Evolutionary conservation across 345 rosid genomes (phyloP), one percentile per base, ranked within the genome.

Genomic region (Firmiana major): DNA sequence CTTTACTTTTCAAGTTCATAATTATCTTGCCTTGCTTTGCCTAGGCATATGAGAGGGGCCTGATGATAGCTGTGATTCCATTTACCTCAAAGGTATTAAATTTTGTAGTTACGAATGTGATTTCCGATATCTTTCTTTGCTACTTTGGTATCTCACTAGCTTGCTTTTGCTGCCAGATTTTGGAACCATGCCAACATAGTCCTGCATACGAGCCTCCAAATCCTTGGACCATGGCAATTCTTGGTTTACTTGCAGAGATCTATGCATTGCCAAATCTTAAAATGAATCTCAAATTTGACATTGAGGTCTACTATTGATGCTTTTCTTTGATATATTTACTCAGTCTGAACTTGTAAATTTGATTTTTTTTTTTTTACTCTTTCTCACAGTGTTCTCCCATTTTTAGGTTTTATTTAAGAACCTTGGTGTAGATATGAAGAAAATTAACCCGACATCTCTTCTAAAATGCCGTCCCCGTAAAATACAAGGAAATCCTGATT

Each of bases 151-250:
- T 49, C 16, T 49, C 7, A 49, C 19, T 16, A 16, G n/a, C 54
- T 49, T 16, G 7, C n/a, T 49, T 49, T 49, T 49, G 54, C 36
- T 86, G 81, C 81, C n/a, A 94, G 97, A 75, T 93, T 82, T 85
- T 94, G 79, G 98, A 94, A 83, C 97, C 97, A 17, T 94, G 97
- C 83, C 95, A 84, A 81, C 89, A 84, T 78, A 94, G 98, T 87
- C 87, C 84, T 73, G 98, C 98, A 4, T 94, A 94, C 84, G 91
- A 85, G 74, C 98, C 98, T 65, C 98, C 98, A 53, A 94, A 94
- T 83, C 98, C 98, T 17, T 94, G 98, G 98, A 94, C 98, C 13
- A 92, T 92, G 97, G 97, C 90, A 22, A 94, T 94, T 78, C 98
- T 94, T 73, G 97, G 98, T 76, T 84, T 94, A 76, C 91, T 94